phyloP scores from a whole-genome alignment of 129 eudicot genomes.

The Pseudognaphalium luteoalbum region DNA sequence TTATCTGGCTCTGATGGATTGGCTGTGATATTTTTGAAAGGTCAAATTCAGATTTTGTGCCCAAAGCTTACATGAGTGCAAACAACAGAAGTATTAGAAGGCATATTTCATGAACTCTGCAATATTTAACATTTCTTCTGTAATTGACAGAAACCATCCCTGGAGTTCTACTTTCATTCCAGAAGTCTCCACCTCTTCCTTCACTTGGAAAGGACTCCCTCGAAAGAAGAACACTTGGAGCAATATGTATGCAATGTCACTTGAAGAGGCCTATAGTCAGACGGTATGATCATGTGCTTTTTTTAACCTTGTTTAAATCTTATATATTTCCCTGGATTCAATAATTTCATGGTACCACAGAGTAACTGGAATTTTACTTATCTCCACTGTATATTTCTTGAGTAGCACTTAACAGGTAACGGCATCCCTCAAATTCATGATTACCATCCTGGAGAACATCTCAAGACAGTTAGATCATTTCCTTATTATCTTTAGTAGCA shows the following conservation, averaged over 20 bases:
- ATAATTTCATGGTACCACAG: conserved; percentile 6
- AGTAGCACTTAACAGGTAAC: background rate
- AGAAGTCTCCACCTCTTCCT: conserved; percentile 36
- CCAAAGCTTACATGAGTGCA: conserved; percentile 9
- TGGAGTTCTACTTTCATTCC: conserved; percentile 39
- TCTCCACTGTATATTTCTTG: background rate
- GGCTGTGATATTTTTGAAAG: background rate
- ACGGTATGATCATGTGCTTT: conserved; percentile 35
- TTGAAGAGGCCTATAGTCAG: conserved; percentile 40
- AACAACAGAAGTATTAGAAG: background rate
- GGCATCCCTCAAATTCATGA: background rate
- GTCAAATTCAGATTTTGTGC: background rate
- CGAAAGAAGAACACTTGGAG: conserved; percentile 36
- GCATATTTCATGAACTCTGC: conserved; percentile 7
- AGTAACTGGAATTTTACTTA: background rate
- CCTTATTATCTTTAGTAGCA: background rate
- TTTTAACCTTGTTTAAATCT: conserved; percentile 10
- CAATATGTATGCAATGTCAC: conserved; percentile 44
- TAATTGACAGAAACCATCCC: conserved; percentile 26
- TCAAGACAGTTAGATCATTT: background rate
- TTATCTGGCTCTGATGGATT: background rate
- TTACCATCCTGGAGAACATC: background rate
- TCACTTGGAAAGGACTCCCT: conserved; percentile 32
- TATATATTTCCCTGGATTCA: background rate
- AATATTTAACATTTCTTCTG: conserved; percentile 5